Evolutionary conservation across 1,139 yeast species (phyloP).

Genomic region (Casaregolazyma lundiana): DNA sequence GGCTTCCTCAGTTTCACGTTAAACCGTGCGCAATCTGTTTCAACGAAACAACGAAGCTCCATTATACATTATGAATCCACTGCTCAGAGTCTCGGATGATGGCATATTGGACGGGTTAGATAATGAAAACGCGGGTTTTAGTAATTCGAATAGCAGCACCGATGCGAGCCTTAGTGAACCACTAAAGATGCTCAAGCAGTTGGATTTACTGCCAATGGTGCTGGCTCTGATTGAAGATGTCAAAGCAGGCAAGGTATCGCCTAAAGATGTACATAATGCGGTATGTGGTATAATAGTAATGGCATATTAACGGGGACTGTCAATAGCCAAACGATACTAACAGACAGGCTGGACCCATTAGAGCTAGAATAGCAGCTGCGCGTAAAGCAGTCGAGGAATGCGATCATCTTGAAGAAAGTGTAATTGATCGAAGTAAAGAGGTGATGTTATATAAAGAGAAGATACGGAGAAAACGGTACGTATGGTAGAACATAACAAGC

Average conservation of each 20-base stretch:
- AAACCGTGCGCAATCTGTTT: too few relatives aligned
- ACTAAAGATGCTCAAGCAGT: conserved; percentile 17
- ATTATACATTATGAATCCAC: neutral
- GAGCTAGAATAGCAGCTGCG: conserved; percentile 23
- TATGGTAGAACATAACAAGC: neutral
- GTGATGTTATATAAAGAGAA: conserved; percentile 7
- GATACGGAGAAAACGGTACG: conserved; percentile 12
- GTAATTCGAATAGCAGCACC: neutral
- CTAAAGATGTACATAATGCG: conserved; percentile 26
- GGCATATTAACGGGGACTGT: neutral
- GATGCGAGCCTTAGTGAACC: conserved; percentile 9
- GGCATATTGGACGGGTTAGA: neutral
- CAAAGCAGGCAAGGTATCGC: conserved; percentile 19
- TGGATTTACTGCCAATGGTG: conserved; percentile 25
- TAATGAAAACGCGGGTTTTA: too few relatives aligned
- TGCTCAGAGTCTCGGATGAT: neutral
- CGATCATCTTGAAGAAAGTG: conserved; percentile 20
- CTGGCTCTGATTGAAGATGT: conserved; percentile 24
- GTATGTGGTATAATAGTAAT: conserved; percentile 11
- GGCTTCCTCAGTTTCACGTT: too few relatives aligned
- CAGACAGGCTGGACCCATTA: conserved; percentile 24
- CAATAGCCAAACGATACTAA: conserved; percentile 1
- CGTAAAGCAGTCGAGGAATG: conserved; percentile 18
- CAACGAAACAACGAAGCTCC: too few relatives aligned
- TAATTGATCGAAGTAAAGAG: conserved; percentile 17